Base-by-base conservation (phyloP, 352 stramenopile genomes). In the Elongisporangium anandrum region DNA sequence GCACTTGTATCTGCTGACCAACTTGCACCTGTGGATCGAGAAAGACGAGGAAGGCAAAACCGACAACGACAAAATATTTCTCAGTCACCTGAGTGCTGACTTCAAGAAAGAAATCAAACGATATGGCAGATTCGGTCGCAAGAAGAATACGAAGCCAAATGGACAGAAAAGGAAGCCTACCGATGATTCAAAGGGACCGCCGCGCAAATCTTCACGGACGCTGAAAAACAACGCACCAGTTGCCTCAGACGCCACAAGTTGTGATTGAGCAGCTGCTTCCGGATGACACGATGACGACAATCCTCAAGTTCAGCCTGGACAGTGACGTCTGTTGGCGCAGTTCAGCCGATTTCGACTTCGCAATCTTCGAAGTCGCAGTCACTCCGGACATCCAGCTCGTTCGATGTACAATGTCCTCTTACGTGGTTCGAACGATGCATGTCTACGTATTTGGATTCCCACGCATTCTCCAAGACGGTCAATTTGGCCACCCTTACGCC, bases 341-440 rank as follows among this genome's bases (percentile, higher is more conserved):
- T 74, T 70, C 67, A 23, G 59, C 54, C 58, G 54, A 13, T 19
- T 68, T 68, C 56, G 59, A 71, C 52, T 71, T 66, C 50, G 67
- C 59, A 50, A 75, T 75, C 61, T 75, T 76, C 54, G 21, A 76
- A 70, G 49, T 76, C 63, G 21, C 57, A 54, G 34, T 64, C 39
- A 39, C 61, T 57, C 52, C 12, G 66, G 23, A 66, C 34, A 56
- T 60, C 50, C 23, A 59, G 54, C 54, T 59, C 3, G 41, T n/a
- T 52, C 54, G 34, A 56, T 65, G 59, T 61, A 13, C 56, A 3
- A 61, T 60, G 62, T 48, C 62, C 15, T 24, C 7, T 50, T 29
- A 20, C 0, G 34, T 65, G 45, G 38, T 56, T 57, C 38, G 52
- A 51, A 53, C 63, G 19, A 69, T 69, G 56, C 57, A 38, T 62